Conservation (phyloP, 2,329 filamentous ascomycete species). For the Fonsecaea multimorphosa region DNA sequence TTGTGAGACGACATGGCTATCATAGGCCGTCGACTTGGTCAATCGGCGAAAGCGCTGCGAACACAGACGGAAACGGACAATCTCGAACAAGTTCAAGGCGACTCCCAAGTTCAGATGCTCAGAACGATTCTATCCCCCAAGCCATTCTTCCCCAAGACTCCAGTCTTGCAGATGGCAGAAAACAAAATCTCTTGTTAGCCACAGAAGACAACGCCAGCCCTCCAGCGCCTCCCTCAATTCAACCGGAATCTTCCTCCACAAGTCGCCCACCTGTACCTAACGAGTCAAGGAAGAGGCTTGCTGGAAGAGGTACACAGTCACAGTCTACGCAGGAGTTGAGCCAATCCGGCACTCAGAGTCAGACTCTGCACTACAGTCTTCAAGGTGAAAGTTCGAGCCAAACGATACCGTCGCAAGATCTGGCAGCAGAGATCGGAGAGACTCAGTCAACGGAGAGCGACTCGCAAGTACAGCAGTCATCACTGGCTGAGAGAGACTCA, state of each 20-base stretch:
- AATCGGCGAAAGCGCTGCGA: not conserved
- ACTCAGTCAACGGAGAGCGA: conserved; percentile 12
- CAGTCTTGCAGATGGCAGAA: not conserved
- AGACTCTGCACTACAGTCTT: conserved; percentile 1
- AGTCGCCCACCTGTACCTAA: conserved; percentile 30
- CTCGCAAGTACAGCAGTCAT: not conserved
- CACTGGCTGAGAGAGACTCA: not conserved
- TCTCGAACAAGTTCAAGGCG: not conserved
- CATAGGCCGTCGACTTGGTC: conserved; percentile 21
- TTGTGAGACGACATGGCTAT: conserved; percentile 23
- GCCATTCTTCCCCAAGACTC: not conserved
- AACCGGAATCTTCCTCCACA: conserved; percentile 34
- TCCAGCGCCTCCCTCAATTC: conserved; percentile 31
- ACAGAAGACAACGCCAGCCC: not conserved
- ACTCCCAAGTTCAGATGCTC: not conserved
- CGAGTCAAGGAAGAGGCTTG: conserved; percentile 32
- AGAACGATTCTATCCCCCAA: not conserved
- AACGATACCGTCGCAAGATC: conserved; percentile 2
- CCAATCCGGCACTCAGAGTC: conserved; percentile 9
- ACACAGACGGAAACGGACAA: conserved; percentile 2
- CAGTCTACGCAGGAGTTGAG: conserved; percentile 31
- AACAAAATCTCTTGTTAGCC: not conserved
- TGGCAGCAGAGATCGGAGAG: conserved; percentile 13
- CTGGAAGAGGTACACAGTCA: conserved; percentile 27
- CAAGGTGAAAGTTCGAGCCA: conserved; percentile 10